A percentile compares a stretch with the other conserved stretches of the same genome.
phyloP scores from a whole-genome alignment of 495 filamentous ascomycete species.

The Tuber melanosporum region DNA sequence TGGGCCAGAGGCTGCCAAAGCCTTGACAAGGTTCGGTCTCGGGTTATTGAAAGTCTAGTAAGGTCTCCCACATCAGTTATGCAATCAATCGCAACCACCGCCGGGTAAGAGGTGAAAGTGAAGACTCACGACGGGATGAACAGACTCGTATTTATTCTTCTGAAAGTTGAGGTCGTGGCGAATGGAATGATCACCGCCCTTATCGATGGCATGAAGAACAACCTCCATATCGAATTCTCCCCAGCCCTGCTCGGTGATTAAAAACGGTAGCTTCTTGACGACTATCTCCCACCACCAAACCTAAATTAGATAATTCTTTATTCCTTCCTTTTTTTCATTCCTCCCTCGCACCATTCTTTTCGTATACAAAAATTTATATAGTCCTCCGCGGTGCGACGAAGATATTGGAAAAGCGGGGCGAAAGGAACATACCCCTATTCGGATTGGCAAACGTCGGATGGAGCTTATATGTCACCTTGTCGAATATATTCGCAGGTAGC shows the following conservation, averaged over 20 bases:
- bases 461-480: conserved; percentile 82
- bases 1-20: conserved; percentile 73
- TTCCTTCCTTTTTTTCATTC: background rate
- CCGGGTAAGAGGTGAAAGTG: background rate
- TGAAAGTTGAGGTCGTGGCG: conserved; percentile 89
- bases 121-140: conserved; percentile 64
- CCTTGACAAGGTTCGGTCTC: conserved; percentile 65
- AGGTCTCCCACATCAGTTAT: background rate
- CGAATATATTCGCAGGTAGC: conserved; percentile 74
- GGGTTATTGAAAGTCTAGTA: conserved; percentile 80
- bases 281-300: conserved; percentile 46
- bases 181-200: conserved; percentile 72
- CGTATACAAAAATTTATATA: background rate
- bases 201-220: conserved; percentile 69
- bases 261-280: conserved; percentile 77
- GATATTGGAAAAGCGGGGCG: conserved; percentile 12
- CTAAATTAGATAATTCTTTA: background rate
- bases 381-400: background rate
- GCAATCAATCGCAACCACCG: background rate
- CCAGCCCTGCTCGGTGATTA: conserved; percentile 90
- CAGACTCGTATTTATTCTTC: conserved; percentile 69
- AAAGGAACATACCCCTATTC: conserved; percentile 63
- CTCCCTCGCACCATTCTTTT: background rate
- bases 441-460: conserved; percentile 87
- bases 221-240: conserved; percentile 98